Conservation (phyloP, 768 basidiomycete species). For the Ramaria sp. region DNA sequence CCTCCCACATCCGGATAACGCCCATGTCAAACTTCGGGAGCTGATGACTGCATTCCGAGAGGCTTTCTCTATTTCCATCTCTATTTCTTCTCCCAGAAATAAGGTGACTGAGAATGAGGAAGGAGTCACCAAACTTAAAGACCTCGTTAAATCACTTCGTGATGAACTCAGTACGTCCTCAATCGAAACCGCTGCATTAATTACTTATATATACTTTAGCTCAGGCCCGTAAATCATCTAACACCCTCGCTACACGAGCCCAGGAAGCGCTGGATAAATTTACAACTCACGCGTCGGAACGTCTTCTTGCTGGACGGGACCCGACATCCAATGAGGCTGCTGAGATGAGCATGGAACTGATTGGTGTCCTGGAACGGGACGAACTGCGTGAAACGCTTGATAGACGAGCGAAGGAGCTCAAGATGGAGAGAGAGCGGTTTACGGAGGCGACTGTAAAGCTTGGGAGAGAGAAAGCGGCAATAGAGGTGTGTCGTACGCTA, state of each 20-base stretch:
- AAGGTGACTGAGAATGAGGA: constrained; percentile 21
- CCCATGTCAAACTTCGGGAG: constrained; percentile 35
- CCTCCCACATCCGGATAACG: constrained; percentile 36
- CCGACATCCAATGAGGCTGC: constrained; percentile 19
- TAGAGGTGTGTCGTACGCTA: constrained; percentile 41
- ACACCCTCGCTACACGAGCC: constrained; percentile 18
- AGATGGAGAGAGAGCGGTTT: constrained; percentile 53
- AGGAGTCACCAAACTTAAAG: constrained; percentile 41
- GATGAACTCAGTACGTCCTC: constrained; percentile 44
- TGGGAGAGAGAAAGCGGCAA: constrained; percentile 47
- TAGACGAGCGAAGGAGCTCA: constrained; percentile 42
- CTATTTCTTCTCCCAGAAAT: constrained; percentile 10
- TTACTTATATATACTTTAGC: constrained; percentile 22
- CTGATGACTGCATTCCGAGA: constrained; percentile 33
- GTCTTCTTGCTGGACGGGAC: constrained; percentile 22
- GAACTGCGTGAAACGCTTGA: constrained; percentile 45
- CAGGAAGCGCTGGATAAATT: constrained; percentile 48
- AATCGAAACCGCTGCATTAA: background rate
- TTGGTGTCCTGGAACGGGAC: constrained; percentile 41
- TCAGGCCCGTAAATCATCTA: constrained; percentile 22
- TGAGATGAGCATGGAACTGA: constrained; percentile 42
- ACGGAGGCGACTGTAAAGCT: constrained; percentile 53
- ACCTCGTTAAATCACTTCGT: constrained; percentile 38
- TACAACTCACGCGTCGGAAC: constrained; percentile 23
- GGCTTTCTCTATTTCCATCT: constrained; percentile 21